Conservation (phyloP, 2,329 filamentous ascomycete species). For the Exophiala viscosa region DNA sequence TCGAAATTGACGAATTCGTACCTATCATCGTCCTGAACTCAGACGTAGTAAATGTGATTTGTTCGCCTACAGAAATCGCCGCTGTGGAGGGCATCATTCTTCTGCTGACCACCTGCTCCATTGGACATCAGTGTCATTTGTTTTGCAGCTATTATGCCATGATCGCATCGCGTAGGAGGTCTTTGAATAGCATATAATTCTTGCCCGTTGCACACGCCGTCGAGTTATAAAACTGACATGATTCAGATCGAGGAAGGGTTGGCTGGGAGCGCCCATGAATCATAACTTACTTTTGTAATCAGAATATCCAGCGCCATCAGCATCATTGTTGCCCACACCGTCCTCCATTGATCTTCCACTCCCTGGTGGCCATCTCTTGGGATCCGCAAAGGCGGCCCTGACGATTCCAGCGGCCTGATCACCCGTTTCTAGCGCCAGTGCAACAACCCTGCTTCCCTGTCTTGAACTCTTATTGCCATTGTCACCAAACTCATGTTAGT, state of each 20-base stretch:
- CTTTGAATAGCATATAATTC: neutral
- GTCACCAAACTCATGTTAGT: neutral
- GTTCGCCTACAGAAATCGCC: slow-evolving; percentile 9
- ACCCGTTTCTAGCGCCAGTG: slow-evolving; percentile 14
- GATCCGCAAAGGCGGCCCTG: neutral
- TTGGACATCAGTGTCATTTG: slow-evolving; percentile 16
- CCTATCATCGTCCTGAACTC: slow-evolving; percentile 18
- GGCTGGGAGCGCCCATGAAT: too few relatives aligned
- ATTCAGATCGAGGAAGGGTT: too few relatives aligned
- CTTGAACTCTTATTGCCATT: slow-evolving; percentile 2
- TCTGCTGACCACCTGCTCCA: slow-evolving; percentile 12
- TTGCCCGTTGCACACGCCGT: too few relatives aligned
- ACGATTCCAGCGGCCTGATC: slow-evolving; percentile 1
- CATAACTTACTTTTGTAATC: too few relatives aligned
- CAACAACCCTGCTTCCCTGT: slow-evolving; percentile 17
- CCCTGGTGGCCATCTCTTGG: slow-evolving; percentile 1
- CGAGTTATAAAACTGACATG: too few relatives aligned
- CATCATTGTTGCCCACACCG: too few relatives aligned
- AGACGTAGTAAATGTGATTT: slow-evolving; percentile 14
- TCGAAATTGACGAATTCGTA: slow-evolving; percentile 14
- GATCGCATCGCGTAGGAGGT: neutral
- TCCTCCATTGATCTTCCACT: neutral
- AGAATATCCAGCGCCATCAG: too few relatives aligned
- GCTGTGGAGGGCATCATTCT: slow-evolving; percentile 7
- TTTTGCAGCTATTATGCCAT: slow-evolving; percentile 13